Evolutionary conservation across 176 grass and related monocot genomes (phyloP), one percentile per base, ranked within the genome.

Genomic region (Otatea glauca): DNA sequence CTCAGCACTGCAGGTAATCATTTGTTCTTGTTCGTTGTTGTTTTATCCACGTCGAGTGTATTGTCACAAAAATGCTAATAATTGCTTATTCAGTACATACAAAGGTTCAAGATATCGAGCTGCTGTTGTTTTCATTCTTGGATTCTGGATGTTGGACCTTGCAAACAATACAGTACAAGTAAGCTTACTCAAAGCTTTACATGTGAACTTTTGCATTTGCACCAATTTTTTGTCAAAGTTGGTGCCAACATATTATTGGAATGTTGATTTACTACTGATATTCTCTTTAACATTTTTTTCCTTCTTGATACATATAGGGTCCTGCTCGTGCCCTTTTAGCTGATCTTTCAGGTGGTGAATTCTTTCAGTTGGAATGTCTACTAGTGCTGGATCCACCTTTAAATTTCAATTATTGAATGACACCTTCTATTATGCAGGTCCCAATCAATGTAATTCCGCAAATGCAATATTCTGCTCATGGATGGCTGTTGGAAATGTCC

Each of bases 381-480:
- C 3, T 59, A 73, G 50, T 78, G 21, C 60, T 83, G 12, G 29
- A 68, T 60, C 21, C 70, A 53, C 41, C 62, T 21, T 62, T 44
- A 21, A 24, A 65, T 76, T 6, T 6, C 44, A 62, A 5, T 67
- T 55, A 76, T 24, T 58, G 1, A 84, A 75, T 75, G 10, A 48
- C 9, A 51, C 42, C 37, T 80, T 81, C 13, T 61, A 55, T 64
- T 53, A 8, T 84, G 55, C 58, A 96, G 93, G 91, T 24, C 96
- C 93, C 35, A 91, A 96, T 65, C 96, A 99, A 79, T 94, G 93
- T 78, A 96, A 91, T 85, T 99, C 93, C 55, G 93, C 96, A 68
- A 99, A 99, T 82, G 93, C 96, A n/a, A 99, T 99, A 94, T 99
- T 96, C 82, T 99, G 96, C 80, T 96, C 93, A 81, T 99, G 96